These are phyloP conservation scores for Neocallimastix lanati DNA, from an alignment of 192 early-diverging fungal species.

Conservation along the genomic window DNA sequence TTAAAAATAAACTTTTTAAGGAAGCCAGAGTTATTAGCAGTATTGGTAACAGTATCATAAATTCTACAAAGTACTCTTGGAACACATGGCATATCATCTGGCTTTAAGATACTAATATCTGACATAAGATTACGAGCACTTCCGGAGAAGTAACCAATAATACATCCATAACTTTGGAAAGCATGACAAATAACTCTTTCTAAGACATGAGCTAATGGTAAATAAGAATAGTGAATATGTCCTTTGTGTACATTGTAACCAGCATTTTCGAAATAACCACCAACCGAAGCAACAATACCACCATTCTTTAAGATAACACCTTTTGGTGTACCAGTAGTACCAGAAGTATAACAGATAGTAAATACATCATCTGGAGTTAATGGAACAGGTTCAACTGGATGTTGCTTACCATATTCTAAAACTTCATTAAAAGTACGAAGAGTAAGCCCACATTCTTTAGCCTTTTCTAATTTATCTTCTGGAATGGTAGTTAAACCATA, in stretches of 20 bases:
- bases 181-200: not conserved
- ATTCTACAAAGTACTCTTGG: not conserved
- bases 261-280: not conserved
- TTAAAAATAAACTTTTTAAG: not conserved
- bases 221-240: not conserved
- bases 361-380: not conserved
- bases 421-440: not conserved
- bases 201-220: not conserved
- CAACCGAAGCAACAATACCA: not conserved
- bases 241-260: not conserved
- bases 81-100: not conserved
- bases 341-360: not conserved
- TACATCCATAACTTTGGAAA: not conserved
- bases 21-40: not conserved
- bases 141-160: not conserved
- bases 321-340: not conserved
- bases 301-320: not conserved
- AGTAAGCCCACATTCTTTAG: not conserved
- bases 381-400: not conserved
- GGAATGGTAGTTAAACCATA: not conserved
- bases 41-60: not conserved
- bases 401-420: not conserved
- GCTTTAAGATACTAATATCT: not conserved
- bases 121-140: not conserved
- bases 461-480: not conserved